Evolutionary conservation across 495 filamentous ascomycete genomes (phyloP).

Genomic region (Penicillium angulare): DNA sequence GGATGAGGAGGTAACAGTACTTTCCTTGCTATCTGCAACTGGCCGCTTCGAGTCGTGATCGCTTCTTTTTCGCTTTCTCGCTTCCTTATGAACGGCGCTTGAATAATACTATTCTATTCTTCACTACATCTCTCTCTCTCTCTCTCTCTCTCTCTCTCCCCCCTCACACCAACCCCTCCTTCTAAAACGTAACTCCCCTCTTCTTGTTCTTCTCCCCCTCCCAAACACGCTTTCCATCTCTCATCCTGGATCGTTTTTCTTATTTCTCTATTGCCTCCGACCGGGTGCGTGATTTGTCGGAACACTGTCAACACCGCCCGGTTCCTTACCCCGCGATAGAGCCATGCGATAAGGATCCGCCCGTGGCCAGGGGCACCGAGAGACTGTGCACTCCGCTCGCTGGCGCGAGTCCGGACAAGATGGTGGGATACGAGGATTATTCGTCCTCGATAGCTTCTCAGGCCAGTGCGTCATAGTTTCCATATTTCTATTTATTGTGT

Average conservation of each 20-base stretch:
- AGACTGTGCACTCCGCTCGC: slow-evolving; percentile 20
- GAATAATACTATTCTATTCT: neutral
- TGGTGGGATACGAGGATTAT: slow-evolving; percentile 40
- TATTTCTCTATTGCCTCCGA: slow-evolving; percentile 4
- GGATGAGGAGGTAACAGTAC: neutral
- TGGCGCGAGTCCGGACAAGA: slow-evolving; percentile 28
- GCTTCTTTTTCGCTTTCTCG: neutral
- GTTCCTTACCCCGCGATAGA: slow-evolving; percentile 25
- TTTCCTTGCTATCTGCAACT: slow-evolving; percentile 11
- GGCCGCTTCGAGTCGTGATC: slow-evolving; percentile 22
- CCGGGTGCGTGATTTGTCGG: slow-evolving; percentile 12
- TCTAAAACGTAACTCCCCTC: neutral
- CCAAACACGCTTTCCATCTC: neutral
- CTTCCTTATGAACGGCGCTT: neutral
- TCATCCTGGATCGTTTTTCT: slow-evolving; percentile 21
- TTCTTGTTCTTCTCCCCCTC: neutral
- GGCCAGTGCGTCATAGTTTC: slow-evolving; percentile 32
- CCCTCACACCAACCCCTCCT: slow-evolving; percentile 2
- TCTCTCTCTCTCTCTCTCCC: neutral
- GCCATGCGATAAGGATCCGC: slow-evolving; percentile 31
- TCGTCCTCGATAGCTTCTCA: slow-evolving; percentile 30
- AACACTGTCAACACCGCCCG: slow-evolving; percentile 10
- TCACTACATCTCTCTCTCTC: neutral
- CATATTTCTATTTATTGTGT: slow-evolving; percentile 1
- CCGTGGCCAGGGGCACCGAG: slow-evolving; percentile 24